Evolutionary conservation across 2,329 filamentous ascomycete species (phyloP), one percentile per base, ranked within the genome.

Genomic region (Cytospora piceae): DNA sequence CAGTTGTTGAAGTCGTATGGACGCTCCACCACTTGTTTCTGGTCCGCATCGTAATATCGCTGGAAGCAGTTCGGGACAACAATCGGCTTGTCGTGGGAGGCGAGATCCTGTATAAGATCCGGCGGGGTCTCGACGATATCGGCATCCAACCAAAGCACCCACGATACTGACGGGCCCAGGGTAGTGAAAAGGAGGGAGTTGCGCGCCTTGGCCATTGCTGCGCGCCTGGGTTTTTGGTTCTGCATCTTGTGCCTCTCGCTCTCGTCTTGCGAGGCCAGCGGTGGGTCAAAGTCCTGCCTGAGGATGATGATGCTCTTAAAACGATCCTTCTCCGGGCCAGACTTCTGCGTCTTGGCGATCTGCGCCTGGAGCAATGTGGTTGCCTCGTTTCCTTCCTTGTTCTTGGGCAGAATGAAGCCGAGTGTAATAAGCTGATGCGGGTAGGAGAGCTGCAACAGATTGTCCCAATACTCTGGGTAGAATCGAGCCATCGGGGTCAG

Each of bases 1-100:
- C 95, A 99, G 76, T 91, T 96, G 81, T 99, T 99, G 83, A 90
- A 98, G 79, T 99, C 95, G 77, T 99, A 99, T 0, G 94, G 88
- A 5, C 95, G 87, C 74, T 94, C 87, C 53, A 89, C 87, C 81
- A 87, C 86, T 69, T 87, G 83, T 73, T 90, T 89, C 60, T 85
- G 89, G 17, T 90, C 84, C 0, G 81, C 72, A 69, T 97, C 90
- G 56, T 85, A 85, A 79, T 87, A 98, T 69, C 90, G 84, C 80
- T 99, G 95, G 83, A 91, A 97, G 82, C 94, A 98, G 76, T 99
- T 99, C 60, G 95, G 93, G 0, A 94, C 93, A 63, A 98, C 91
- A 69, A 99, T 87, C n/a, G 93, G 86, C 78, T 95, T 93, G 78
- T 98, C 87, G 77, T 96, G 92, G 11, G 82, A 79, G 3, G 95